Conservation (phyloP, 179 eudicot species). For the Amaranthus tricolor region DNA sequence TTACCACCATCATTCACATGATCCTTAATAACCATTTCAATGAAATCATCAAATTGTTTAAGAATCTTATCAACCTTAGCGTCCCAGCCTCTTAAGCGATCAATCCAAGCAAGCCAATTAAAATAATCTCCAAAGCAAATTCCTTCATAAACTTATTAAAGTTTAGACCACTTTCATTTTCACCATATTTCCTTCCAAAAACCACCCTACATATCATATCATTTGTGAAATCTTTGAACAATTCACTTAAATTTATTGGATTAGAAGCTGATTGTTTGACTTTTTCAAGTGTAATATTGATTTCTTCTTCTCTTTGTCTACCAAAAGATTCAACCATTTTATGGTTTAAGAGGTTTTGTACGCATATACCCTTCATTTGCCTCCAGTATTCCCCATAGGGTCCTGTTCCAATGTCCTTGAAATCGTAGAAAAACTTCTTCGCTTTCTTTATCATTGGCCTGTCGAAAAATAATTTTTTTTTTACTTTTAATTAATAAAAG, state of each 20-base stretch:
- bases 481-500: too few species aligned
- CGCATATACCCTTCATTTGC: constrained; percentile 39
- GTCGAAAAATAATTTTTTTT: constrained; percentile 29
- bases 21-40: constrained; percentile 21
- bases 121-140: constrained; percentile 30
- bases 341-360: constrained; percentile 35
- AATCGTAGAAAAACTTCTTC: constrained; percentile 30
- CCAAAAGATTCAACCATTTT: constrained; percentile 35
- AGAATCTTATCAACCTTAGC: constrained; percentile 12
- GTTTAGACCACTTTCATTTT: constrained; percentile 4
- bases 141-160: constrained; percentile 9
- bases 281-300: constrained; percentile 27
- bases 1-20: not conserved
- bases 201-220: constrained; percentile 40
- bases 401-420: constrained; percentile 33
- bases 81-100: constrained; percentile 14
- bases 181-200: constrained; percentile 38
- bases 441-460: constrained; percentile 28
- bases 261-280: constrained; percentile 9
- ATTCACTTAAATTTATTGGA: constrained; percentile 17
- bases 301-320: constrained; percentile 35
- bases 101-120: constrained; percentile 28
- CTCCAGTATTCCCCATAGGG: constrained; percentile 61
- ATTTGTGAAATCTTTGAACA: constrained; percentile 15
- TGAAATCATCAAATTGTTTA: constrained; percentile 17